Evolutionary conservation across 805 yeast genomes (phyloP).

Genomic region (Candida endomychidarum): DNA sequence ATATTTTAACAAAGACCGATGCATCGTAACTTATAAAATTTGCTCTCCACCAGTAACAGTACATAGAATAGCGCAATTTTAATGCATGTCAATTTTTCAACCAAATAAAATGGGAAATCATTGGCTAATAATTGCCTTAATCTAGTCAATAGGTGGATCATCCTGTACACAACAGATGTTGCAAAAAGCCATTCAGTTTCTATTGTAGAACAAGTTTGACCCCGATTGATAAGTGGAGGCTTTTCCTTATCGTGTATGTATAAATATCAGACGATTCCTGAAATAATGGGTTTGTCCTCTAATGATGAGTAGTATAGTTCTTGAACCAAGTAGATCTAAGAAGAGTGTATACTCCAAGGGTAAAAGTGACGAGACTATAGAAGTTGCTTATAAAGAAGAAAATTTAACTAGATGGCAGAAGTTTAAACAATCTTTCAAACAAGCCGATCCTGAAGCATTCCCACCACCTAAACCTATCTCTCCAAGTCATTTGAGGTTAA

Average conservation of each 20-base stretch:
- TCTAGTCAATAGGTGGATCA: too few species aligned
- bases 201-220: neutral
- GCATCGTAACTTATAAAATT: neutral
- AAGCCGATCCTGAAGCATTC: slow-evolving; percentile 20
- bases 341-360: slow-evolving; percentile 5
- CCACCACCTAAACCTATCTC: slow-evolving; percentile 20
- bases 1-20: too few species aligned
- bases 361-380: slow-evolving; percentile 11
- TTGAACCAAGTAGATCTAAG: slow-evolving; percentile 5
- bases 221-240: too few species aligned
- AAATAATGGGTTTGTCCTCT: too few species aligned
- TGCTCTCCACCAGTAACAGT: neutral
- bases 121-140: neutral
- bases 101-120: neutral
- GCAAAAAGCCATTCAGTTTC: neutral
- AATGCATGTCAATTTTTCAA: neutral
- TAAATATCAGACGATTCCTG: neutral
- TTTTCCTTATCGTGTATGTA: neutral
- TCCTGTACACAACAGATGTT: neutral
- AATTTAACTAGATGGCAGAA: slow-evolving; percentile 20
- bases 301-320: slow-evolving; percentile 6
- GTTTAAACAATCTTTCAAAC: slow-evolving; percentile 30
- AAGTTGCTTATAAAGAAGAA: slow-evolving; percentile 2
- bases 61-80: neutral
- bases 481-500: slow-evolving; percentile 28